Evolutionary conservation across 2,329 filamentous ascomycete genomes (phyloP).

Genomic region (Graphilbum ipis-grandicollis): DNA sequence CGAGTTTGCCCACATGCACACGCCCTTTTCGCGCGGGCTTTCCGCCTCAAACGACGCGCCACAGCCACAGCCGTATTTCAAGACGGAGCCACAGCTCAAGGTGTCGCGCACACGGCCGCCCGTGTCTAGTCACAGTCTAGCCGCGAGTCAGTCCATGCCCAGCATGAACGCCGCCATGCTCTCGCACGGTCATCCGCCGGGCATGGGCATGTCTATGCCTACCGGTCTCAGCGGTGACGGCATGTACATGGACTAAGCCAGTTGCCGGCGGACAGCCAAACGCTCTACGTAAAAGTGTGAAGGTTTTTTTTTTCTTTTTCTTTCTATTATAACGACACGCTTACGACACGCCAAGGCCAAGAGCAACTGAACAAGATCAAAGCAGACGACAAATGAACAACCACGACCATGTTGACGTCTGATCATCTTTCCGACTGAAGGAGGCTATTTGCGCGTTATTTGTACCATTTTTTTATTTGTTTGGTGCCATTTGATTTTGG

Average conservation of each 20-base stretch:
- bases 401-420: not conserved
- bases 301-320: not conserved
- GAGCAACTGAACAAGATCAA: not conserved
- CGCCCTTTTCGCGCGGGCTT: constrained; percentile 14
- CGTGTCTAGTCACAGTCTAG: too few species aligned
- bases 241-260: constrained; percentile 33
- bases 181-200: constrained; percentile 14
- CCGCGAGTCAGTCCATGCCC: constrained; percentile 11
- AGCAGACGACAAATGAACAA: not conserved
- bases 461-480: not conserved
- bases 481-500: not conserved
- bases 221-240: constrained; percentile 23
- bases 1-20: constrained; percentile 31
- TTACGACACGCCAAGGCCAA: not conserved
- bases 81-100: constrained; percentile 1
- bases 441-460: not conserved
- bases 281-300: too few species aligned
- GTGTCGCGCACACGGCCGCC: constrained; percentile 16
- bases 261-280: too few species aligned
- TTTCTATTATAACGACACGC: too few species aligned
- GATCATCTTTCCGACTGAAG: not conserved
- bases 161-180: constrained; percentile 26
- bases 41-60: constrained; percentile 17
- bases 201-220: constrained; percentile 28
- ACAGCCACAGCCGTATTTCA: not conserved